phyloP scores from a whole-genome alignment of 768 basidiomycete species.

The Auricularia sp. region DNA sequence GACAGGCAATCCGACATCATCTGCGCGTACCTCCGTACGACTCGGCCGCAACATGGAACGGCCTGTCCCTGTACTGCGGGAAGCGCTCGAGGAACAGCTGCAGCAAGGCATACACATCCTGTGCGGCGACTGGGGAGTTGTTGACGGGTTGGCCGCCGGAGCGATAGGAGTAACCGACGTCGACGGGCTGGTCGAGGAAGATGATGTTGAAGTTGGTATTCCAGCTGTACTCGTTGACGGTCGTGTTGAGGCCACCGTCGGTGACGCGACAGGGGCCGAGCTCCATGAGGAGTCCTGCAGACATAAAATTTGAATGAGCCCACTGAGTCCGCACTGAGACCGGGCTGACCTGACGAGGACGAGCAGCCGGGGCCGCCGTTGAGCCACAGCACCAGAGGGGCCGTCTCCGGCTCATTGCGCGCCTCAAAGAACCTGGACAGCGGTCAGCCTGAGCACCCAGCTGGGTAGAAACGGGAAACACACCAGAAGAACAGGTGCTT shows the following conservation, averaged over 20 bases:
- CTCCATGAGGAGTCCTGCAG: slow-evolving; percentile 80
- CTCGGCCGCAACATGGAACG: slow-evolving; percentile 76
- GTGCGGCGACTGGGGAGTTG: slow-evolving; percentile 75
- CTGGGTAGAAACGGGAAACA: slow-evolving; percentile 20
- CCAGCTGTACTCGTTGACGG: slow-evolving; percentile 76
- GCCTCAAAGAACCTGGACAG: slow-evolving; percentile 78
- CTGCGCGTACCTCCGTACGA: slow-evolving; percentile 44
- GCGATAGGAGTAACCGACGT: slow-evolving; percentile 85
- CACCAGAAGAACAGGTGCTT: slow-evolving; percentile 83
- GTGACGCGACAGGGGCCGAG: slow-evolving; percentile 79
- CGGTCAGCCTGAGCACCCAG: neutral
- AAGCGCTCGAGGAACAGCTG: slow-evolving; percentile 72
- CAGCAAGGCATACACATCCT: slow-evolving; percentile 83
- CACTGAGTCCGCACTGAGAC: too few relatives aligned
- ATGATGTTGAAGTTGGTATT: slow-evolving; percentile 48
- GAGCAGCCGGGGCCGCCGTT: slow-evolving; percentile 54
- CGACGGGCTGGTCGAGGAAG: slow-evolving; percentile 53
- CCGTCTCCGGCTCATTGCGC: slow-evolving; percentile 57
- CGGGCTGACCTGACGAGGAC: slow-evolving; percentile 10
- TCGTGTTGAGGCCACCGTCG: slow-evolving; percentile 59
- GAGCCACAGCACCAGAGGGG: slow-evolving; percentile 86
- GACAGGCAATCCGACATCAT: too few relatives aligned
- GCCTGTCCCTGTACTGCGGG: slow-evolving; percentile 55
- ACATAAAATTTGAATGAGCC: too few relatives aligned
- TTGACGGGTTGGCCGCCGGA: slow-evolving; percentile 65